Evolutionary conservation across 2,329 filamentous ascomycete genomes (phyloP).

Genomic region (Pseudocercospora crystallina): DNA sequence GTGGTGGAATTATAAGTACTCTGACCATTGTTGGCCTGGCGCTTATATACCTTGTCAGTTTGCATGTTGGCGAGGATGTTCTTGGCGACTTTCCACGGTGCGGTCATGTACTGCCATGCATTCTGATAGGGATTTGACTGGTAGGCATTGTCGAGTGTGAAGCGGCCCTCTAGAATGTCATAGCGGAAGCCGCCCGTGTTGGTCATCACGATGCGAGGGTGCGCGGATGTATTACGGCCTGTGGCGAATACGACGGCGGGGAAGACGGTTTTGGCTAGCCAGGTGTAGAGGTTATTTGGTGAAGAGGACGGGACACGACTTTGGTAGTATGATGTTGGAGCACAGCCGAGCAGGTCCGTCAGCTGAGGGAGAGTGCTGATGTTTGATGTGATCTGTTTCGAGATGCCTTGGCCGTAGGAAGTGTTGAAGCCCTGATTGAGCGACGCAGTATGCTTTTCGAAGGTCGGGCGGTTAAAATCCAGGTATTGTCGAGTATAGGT

Average conservation of each 20-base stretch:
- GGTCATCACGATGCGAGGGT: conserved; percentile 57
- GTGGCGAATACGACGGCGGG: conserved; percentile 54
- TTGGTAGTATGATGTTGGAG: conserved; percentile 20
- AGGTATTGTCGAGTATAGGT: conserved; percentile 62
- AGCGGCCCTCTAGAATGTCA: conserved; percentile 62
- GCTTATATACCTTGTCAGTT: conserved; percentile 25
- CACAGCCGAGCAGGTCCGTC: conserved; percentile 17
- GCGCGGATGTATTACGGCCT: conserved; percentile 44
- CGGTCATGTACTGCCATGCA: conserved; percentile 52
- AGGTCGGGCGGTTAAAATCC: conserved; percentile 68
- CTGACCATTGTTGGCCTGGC: conserved; percentile 8
- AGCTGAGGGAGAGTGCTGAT: conserved; percentile 19
- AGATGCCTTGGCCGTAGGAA: conserved; percentile 19
- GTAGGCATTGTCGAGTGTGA: conserved; percentile 56
- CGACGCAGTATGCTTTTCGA: conserved; percentile 59
- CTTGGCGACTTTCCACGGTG: conserved; percentile 22
- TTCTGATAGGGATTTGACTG: conserved; percentile 59
- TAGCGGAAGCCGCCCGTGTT: conserved; percentile 64
- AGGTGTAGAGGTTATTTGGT: conserved; percentile 21
- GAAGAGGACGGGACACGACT: conserved; percentile 11
- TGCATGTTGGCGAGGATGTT: conserved; percentile 26
- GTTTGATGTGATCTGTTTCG: conserved; percentile 18
- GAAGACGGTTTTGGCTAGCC: conserved; percentile 21
- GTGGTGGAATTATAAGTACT: conserved; percentile 17
- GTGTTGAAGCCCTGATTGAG: conserved; percentile 21